Base-by-base conservation (phyloP, 2,329 filamentous ascomycete genomes). In the Grosmannia serpens region DNA sequence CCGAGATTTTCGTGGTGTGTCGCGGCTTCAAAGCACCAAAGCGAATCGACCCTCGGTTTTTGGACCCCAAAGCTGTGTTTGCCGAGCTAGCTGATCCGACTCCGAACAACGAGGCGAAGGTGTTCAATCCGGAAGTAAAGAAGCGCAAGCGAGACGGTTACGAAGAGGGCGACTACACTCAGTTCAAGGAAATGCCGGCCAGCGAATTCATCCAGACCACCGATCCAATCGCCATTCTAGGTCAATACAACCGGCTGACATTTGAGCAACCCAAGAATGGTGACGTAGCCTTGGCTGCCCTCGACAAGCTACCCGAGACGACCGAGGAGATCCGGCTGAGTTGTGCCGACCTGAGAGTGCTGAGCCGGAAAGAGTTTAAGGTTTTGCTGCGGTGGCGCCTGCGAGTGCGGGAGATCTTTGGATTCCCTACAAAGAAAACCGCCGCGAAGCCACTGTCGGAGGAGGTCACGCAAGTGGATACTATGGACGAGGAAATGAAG, bases 1-100 rank as follows among this genome's bases (percentile, higher is more conserved):
- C 94, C 64, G 94, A 99, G 77, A 97, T 97, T 47, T 99, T 99
- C 76, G 92, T 97, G 63, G 94, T 99, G 38, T 97, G 92, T 74
- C 84, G 87, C 64, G 94, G 92, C 24, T 99, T 85, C 78, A 97
- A 96, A 74, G 92, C 92, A 0, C 94, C 94, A 4, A 97, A 96
- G 74, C 82, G 85, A 63, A 83, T 99, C 60, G 94, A 99, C 68
- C 91, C 92, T 11, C 89, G 89, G 64, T 95, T 99, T 70, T 78
- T 99, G 56, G 94, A 99, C 67, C 84, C 94, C 7, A 84, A 84
- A 64, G 84, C 88, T 59, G 94, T 97, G 33, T 99, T 99, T 68
- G 91, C 91, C 35, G 94, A 99, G 71, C 76, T 96, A n/a, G 77
- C 87, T 35, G 89, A 88, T 59, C 84, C 88, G 1, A 87, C 86